Evolutionary conservation across 2,329 filamentous ascomycete species (phyloP).

Genomic region (Fusarium sp.): DNA sequence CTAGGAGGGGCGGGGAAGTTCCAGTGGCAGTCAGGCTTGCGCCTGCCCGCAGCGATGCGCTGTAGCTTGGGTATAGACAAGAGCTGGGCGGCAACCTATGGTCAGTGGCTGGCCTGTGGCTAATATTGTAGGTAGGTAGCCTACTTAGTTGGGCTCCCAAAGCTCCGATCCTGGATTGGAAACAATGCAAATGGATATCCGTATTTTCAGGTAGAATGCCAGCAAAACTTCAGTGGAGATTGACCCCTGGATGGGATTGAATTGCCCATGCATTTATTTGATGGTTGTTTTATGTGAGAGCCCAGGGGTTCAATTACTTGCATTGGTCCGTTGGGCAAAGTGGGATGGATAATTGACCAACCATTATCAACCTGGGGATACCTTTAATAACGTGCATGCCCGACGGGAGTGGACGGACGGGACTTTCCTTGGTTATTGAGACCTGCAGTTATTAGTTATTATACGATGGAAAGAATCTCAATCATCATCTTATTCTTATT

Average conservation of each 20-base stretch:
- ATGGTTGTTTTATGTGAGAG: conserved; percentile 3
- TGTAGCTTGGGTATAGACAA: conserved; percentile 1
- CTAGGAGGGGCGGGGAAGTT: conserved; percentile 27
- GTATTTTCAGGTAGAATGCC: conserved; percentile 34
- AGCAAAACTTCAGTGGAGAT: conserved; percentile 26
- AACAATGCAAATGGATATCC: not conserved
- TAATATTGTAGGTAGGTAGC: not conserved
- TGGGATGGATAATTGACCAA: not conserved
- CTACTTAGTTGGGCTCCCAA: conserved; percentile 15
- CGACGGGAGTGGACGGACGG: not conserved
- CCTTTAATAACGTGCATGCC: conserved; percentile 24
- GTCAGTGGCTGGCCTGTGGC: conserved; percentile 20
- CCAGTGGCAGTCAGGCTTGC: conserved; percentile 25
- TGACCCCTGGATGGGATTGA: conserved; percentile 28
- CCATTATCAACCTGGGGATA: not conserved
- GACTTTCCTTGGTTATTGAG: not conserved
- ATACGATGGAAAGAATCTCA: not conserved
- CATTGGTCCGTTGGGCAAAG: conserved; percentile 9
- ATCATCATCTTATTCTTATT: not conserved
- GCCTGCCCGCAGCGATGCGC: not conserved
- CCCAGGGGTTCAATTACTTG: conserved; percentile 20
- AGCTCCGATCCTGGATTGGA: conserved; percentile 8
- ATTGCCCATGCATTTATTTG: conserved; percentile 18
- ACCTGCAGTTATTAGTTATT: not conserved
- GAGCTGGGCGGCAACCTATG: not conserved